Conservation (phyloP, 1,139 yeast species). For the Pichia norvegensis region DNA sequence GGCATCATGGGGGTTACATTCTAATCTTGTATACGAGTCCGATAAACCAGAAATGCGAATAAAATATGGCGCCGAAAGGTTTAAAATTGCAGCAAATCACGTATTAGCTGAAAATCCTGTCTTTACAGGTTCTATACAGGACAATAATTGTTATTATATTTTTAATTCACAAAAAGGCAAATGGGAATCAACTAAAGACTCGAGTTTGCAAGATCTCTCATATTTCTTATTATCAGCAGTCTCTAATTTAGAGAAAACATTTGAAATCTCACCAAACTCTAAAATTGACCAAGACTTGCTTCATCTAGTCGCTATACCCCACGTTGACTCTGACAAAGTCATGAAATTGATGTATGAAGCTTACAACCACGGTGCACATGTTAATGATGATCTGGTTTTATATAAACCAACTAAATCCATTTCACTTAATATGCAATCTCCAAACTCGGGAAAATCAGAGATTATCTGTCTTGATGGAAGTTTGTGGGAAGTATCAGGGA, state of each 20-base stretch:
- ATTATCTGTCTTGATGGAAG: constrained; percentile 48
- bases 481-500: constrained; percentile 12
- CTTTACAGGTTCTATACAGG: constrained; percentile 38
- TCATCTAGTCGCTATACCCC: constrained; percentile 48
- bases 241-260: constrained; percentile 56
- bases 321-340: constrained; percentile 33
- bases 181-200: neutral
- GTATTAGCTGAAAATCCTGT: constrained; percentile 43
- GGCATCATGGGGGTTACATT: constrained; percentile 80
- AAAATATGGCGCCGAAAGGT: constrained; percentile 56
- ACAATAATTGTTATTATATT: constrained; percentile 14
- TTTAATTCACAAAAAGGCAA: neutral
- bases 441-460: constrained; percentile 1
- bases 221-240: constrained; percentile 63
- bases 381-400: constrained; percentile 36
- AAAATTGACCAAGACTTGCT: constrained; percentile 42
- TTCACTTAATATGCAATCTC: constrained; percentile 24
- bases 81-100: constrained; percentile 56
- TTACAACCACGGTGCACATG: constrained; percentile 51
- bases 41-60: constrained; percentile 58
- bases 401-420: constrained; percentile 28
- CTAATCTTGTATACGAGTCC: constrained; percentile 73
- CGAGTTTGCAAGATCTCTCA: constrained; percentile 34
- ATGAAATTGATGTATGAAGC: constrained; percentile 52
- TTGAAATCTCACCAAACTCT: constrained; percentile 68